Base-by-base conservation (phyloP, 345 rosid species). In the Lepidium didymum region DNA sequence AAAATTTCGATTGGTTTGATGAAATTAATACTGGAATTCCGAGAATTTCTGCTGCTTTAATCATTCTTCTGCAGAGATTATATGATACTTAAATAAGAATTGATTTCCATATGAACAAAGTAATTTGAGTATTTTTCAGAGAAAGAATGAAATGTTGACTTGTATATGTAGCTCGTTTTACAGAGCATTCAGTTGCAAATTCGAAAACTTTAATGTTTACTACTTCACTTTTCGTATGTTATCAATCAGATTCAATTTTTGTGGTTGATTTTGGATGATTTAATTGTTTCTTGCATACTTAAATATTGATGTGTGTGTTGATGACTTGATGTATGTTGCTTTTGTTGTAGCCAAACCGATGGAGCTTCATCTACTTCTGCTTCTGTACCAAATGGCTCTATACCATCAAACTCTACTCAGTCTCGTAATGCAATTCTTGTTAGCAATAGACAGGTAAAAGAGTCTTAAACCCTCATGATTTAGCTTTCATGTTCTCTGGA, bases 401-500 rank as follows among this genome's bases (percentile, higher is more conserved):
- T 70, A 41, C 44, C 81, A 0, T 62, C 78, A 12, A 67, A 38
- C 69, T 33, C 75, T 12, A 57, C 70, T 62, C 94, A 81, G 56
- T 75, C 56, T 56, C 97, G 97, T 35, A 88, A 87, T 80, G 85
- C 98, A 6, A 88, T 93, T 67, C 89, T 93, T 51, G 96, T 88
- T 59, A 87, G 97, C 78, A 84, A 82, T 71, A 83, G 98, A 76
- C 97, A 93, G 96, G 96, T 90, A 55, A 69, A 6, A 69, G 13
- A 15, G 43, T 34, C 25, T 41, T 60, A 18, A 53, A 43, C 51
- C 43, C 25, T 44, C 7, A 10, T 29, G 63, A 18, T 46, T 55
- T 10, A 1, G 36, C 15, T 63, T 27, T 12, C 56, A 27, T 43
- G 0, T 62, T 62, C 40, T 61, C 6, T 53, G 15, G 38, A 19